Percentiles rank a stretch among this genome's conserved stretches.
Evolutionary conservation across 306 rosid species (phyloP).

Genomic region (Pyrus communis): DNA sequence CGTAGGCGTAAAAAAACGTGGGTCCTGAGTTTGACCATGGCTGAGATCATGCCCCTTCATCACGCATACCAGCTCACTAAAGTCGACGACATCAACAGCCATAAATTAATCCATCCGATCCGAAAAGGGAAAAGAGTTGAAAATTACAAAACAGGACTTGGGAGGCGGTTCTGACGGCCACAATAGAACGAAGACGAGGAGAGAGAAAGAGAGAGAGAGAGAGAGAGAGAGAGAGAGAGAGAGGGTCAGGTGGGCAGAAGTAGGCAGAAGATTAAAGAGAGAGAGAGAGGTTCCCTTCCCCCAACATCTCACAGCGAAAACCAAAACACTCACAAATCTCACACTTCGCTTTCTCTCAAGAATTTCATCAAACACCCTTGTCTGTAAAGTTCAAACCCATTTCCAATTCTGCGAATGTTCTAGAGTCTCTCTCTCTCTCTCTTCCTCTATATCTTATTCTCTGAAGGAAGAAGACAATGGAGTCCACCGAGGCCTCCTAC

Average conservation of each 20-base stretch:
- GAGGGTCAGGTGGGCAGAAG: background rate
- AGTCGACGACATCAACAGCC: background rate
- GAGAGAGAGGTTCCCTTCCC: background rate
- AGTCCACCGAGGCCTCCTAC: slow-evolving; percentile 87
- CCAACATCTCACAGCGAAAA: background rate
- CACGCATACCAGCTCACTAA: fast-evolving
- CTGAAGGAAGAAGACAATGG: slow-evolving; percentile 43
- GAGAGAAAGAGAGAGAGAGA: background rate
- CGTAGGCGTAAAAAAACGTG: background rate
- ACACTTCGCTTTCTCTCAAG: background rate
- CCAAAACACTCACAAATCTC: background rate
- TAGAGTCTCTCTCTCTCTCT: background rate
- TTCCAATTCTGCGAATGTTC: slow-evolving; percentile 7
- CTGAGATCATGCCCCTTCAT: background rate
- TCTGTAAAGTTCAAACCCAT: background rate
- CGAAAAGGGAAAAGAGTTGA: background rate
- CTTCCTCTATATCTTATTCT: background rate
- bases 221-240: background rate
- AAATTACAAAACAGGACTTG: background rate
- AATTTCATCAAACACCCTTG: background rate
- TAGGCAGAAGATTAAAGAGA: background rate
- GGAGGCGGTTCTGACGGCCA: slow-evolving; percentile 28
- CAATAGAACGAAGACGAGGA: background rate
- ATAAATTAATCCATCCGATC: background rate
- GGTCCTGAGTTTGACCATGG: background rate